Conservation (phyloP, 805 yeast genomes). For the Debaryomyces hansenii region DNA sequence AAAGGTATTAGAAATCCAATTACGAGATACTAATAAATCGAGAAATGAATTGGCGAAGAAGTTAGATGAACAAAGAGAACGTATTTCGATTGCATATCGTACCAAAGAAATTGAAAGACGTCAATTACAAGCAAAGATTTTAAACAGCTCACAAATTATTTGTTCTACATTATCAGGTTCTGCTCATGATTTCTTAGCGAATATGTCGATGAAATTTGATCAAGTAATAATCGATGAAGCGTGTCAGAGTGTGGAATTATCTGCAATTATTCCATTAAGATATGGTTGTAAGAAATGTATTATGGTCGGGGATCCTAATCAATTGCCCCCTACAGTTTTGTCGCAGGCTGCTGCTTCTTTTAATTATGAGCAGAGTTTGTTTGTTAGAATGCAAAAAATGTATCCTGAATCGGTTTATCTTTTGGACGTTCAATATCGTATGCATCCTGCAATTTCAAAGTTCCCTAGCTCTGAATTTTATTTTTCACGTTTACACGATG, state of each 20-base stretch:
- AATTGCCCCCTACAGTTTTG: slow-evolving; percentile 93
- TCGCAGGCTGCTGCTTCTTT: slow-evolving; percentile 81
- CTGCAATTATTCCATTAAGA: slow-evolving; percentile 86
- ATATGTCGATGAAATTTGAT: slow-evolving; percentile 74
- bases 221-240: slow-evolving; percentile 97
- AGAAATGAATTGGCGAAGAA: slow-evolving; percentile 70
- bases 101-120: slow-evolving; percentile 77
- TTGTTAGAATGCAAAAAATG: slow-evolving; percentile 85
- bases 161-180: slow-evolving; percentile 94
- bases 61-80: slow-evolving; percentile 78
- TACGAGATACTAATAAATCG: slow-evolving; percentile 57
- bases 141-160: slow-evolving; percentile 76
- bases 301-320: slow-evolving; percentile 99
- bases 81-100: slow-evolving; percentile 64
- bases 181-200: slow-evolving; percentile 82
- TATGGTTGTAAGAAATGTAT: slow-evolving; percentile 90
- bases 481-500: slow-evolving; percentile 69
- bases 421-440: slow-evolving; percentile 91
- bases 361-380: slow-evolving; percentile 86
- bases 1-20: slow-evolving; percentile 46
- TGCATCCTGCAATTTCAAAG: slow-evolving; percentile 89
- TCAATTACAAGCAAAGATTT: slow-evolving; percentile 68
- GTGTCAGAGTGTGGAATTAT: slow-evolving; percentile 92
- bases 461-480: slow-evolving; percentile 90
- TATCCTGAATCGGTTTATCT: slow-evolving; percentile 62